A percentile compares a stretch with the other conserved stretches of the same genome.
Evolutionary conservation across 2,329 filamentous ascomycete species (phyloP).

Genomic region (Xylaria sp.): DNA sequence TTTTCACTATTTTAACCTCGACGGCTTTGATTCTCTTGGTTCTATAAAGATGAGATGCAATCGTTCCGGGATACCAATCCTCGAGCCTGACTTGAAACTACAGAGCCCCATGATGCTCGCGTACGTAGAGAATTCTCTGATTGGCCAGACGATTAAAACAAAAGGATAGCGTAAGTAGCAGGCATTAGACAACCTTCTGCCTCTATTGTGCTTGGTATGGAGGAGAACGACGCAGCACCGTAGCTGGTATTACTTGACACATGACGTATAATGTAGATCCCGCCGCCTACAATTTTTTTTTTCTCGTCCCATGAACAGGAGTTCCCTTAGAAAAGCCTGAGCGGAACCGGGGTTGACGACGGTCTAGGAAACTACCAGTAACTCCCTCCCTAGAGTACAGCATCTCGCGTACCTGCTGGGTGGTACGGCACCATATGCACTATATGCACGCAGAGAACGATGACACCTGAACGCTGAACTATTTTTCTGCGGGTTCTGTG

Average conservation of each 20-base stretch:
- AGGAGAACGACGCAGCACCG: background rate
- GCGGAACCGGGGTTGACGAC: slow-evolving; percentile 31
- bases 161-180: background rate
- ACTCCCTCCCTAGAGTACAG: background rate
- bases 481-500: slow-evolving; percentile 3
- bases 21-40: background rate
- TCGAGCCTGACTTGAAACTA: slow-evolving; percentile 26
- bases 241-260: background rate
- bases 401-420: background rate
- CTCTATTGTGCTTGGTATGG: background rate
- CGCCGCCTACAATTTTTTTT: background rate
- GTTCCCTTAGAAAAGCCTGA: background rate
- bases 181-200: background rate
- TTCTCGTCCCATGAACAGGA: background rate
- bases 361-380: slow-evolving; percentile 23
- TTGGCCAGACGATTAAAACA: slow-evolving; percentile 5
- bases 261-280: slow-evolving; percentile 7
- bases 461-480: slow-evolving; percentile 37
- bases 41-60: background rate
- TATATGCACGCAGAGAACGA: slow-evolving; percentile 31
- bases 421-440: slow-evolving; percentile 15
- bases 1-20: background rate
- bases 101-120: slow-evolving; percentile 16
- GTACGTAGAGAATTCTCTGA: slow-evolving; percentile 2
- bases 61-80: slow-evolving; percentile 9